phyloP scores from a whole-genome alignment of 169 alveolate species.

The Babesia bovis region DNA sequence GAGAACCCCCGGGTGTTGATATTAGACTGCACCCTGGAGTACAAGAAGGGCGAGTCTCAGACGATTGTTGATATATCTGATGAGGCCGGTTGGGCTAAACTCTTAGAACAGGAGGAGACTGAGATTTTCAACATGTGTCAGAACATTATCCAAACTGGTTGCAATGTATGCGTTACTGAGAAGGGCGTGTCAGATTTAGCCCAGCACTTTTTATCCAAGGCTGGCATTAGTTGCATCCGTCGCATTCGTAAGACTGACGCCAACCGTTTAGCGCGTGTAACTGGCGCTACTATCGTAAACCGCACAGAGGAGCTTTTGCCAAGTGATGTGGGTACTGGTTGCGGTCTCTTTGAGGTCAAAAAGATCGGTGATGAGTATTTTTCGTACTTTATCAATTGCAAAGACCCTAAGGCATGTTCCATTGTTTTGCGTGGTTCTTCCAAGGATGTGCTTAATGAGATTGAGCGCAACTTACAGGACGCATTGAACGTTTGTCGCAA shows the following conservation, averaged over 20 bases:
- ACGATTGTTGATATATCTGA: conserved; percentile 96
- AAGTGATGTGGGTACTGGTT: conserved; percentile 92
- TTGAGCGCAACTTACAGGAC: conserved; percentile 96
- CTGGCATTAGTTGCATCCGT: conserved; percentile 90
- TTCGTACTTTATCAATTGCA: conserved; percentile 83
- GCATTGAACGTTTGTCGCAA: conserved; percentile 97
- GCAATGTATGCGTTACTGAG: conserved; percentile 98
- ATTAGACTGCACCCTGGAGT: conserved; percentile 97
- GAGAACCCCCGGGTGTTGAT: conserved; percentile 94
- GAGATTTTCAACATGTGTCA: conserved; percentile 96
- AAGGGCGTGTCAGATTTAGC: conserved; percentile 96
- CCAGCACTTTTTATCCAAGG: conserved; percentile 94
- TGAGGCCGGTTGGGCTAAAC: conserved; percentile 94
- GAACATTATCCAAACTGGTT: conserved; percentile 90
- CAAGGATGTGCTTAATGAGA: conserved; percentile 97
- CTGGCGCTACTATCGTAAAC: conserved; percentile 97
- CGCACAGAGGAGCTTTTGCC: conserved; percentile 95
- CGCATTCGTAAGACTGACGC: conserved; percentile 95
- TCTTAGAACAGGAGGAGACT: conserved; percentile 94
- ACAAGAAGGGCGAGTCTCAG: conserved; percentile 97
- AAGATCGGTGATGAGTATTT: conserved; percentile 90
- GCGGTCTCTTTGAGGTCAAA: conserved; percentile 95
- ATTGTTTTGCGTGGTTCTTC: conserved; percentile 97
- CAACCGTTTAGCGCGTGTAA: conserved; percentile 91
- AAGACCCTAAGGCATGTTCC: conserved; percentile 96